A percentile compares a stretch with the other conserved stretches of the same genome.
Evolutionary conservation across 441 rosid genomes (phyloP).

Genomic region (Populus hybrid): DNA sequence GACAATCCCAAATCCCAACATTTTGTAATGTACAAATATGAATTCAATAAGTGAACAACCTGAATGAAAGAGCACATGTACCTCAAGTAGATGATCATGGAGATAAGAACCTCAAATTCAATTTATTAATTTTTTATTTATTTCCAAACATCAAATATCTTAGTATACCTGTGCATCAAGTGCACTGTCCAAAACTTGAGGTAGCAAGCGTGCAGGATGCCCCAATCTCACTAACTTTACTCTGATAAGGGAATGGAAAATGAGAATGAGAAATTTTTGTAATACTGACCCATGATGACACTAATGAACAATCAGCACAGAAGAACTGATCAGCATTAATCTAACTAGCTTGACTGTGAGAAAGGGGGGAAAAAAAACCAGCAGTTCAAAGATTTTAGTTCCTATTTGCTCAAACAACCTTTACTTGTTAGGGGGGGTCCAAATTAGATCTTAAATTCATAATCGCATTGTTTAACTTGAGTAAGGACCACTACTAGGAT

Average conservation of each 20-base stretch:
- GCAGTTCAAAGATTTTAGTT: slow-evolving; percentile 2
- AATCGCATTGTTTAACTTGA: background rate
- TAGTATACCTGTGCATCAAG: slow-evolving; percentile 78
- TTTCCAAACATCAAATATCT: slow-evolving; percentile 2
- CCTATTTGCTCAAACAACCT: background rate
- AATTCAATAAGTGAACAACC: background rate
- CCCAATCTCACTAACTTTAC: slow-evolving; percentile 93
- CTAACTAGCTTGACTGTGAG: background rate
- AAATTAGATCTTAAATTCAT: background rate
- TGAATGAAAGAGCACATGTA: background rate
- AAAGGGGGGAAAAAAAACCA: background rate
- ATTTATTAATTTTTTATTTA: background rate
- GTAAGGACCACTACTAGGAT: background rate
- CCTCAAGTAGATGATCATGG: slow-evolving; percentile 4
- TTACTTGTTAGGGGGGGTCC: background rate
- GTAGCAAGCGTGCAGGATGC: slow-evolving; percentile 94
- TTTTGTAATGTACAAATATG: background rate
- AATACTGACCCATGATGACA: background rate
- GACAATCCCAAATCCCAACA: background rate
- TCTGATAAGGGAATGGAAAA: slow-evolving; percentile 27
- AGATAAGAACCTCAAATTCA: background rate
- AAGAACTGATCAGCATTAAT: background rate
- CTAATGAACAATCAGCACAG: background rate
- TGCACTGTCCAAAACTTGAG: slow-evolving; percentile 94
- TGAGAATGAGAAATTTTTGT: background rate